A percentile compares a stretch with the other conserved stretches of the same genome.
Evolutionary conservation across 305 asterid genomes (phyloP).

Genomic region (Fraxinus nigra): DNA sequence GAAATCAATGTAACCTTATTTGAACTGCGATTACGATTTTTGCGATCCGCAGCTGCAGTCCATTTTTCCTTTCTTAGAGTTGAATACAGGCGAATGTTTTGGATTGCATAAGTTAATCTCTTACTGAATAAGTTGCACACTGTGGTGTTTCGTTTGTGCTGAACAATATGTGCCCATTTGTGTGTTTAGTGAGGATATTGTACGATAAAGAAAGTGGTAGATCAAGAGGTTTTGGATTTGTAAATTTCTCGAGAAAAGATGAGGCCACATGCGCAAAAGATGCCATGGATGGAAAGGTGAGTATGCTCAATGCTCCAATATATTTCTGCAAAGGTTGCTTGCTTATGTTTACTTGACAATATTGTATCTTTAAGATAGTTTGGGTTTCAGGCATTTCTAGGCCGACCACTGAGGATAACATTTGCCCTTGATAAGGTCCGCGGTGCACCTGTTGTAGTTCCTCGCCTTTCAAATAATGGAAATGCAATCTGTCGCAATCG

Average conservation of each 20-base stretch:
- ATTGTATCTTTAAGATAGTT: neutral
- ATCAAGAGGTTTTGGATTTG: slow-evolving; percentile 53
- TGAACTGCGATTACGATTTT: neutral
- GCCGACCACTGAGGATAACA: slow-evolving; percentile 46
- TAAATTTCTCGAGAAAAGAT: slow-evolving; percentile 38
- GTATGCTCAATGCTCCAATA: neutral
- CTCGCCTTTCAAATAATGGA: slow-evolving; percentile 30
- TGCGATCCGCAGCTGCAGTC: neutral
- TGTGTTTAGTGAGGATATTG: slow-evolving; percentile 36
- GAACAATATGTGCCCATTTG: neutral
- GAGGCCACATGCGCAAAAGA: slow-evolving; percentile 46
- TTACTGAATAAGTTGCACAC: neutral
- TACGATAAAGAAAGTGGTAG: slow-evolving; percentile 45
- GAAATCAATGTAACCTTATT: neutral
- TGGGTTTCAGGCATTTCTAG: slow-evolving; percentile 41
- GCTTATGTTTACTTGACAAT: neutral
- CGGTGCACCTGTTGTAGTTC: slow-evolving; percentile 47
- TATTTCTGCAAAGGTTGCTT: neutral
- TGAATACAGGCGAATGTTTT: neutral
- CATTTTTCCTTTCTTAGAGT: neutral
- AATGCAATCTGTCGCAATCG: neutral
- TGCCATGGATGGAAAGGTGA: slow-evolving; percentile 53
- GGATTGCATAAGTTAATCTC: neutral
- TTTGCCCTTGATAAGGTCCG: slow-evolving; percentile 49
- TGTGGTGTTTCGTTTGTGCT: neutral